A percentile compares a stretch with the other conserved stretches of the same genome.
Conservation (phyloP, 352 stramenopile species). For the Phytophthora fragariae region DNA sequence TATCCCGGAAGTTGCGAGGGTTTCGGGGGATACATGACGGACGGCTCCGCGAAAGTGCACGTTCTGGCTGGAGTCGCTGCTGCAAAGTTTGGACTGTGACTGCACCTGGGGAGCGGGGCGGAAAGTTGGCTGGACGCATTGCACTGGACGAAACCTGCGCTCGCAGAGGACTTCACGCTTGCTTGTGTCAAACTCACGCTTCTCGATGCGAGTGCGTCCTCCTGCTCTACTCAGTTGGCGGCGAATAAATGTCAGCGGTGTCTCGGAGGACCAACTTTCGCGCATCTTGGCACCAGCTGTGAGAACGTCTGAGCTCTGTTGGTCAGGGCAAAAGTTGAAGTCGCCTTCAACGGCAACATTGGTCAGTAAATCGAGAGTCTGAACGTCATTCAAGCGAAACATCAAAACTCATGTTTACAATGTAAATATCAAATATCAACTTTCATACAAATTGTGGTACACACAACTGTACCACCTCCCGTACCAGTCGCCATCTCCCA, state of each 20-base stretch:
- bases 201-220: neutral
- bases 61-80: neutral
- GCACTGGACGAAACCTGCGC: constrained; percentile 1
- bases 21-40: constrained; percentile 6
- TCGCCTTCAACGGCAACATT: too few species aligned
- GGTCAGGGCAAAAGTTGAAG: too few species aligned
- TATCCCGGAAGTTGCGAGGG: neutral
- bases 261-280: constrained; percentile 2
- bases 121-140: neutral
- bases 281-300: neutral
- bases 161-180: neutral
- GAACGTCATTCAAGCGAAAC: neutral
- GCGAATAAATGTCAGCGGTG: constrained; percentile 8
- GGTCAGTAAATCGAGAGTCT: too few species aligned
- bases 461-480: constrained; percentile 9
- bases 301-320: neutral
- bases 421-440: neutral
- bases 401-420: neutral
- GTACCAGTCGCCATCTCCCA: constrained; percentile 5
- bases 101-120: neutral
- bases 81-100: too few species aligned
- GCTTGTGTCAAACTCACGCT: neutral
- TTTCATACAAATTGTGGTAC: neutral
- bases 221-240: too few species aligned
- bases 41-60: neutral